Evolutionary conservation across 176 grass and related monocot genomes (phyloP), one percentile per base, ranked within the genome.

Genomic region (Carex littledalei): DNA sequence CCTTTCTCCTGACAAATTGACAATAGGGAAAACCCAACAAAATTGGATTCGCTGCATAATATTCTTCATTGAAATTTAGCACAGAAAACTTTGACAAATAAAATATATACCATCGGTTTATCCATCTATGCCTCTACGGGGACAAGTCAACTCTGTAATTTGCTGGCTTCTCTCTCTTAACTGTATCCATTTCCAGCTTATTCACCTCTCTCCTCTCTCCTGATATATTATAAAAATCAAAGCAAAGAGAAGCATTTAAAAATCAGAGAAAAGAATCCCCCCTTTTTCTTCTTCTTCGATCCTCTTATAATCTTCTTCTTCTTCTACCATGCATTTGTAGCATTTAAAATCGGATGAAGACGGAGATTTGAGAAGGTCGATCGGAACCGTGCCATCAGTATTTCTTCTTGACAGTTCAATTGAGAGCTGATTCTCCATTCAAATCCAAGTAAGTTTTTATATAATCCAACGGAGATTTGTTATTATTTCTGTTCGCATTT

Each of bases 111-210:
- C 5, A 68, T 69, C 21, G 13, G 52, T 67, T 17, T 63, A 47
- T 74, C 31, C 3, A 43, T 58, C 66, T 32, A 17, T 13, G 41
- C 3, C 15, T 58, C 66, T 18, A 17, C 6, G 41, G 18, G 82
- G 62, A 58, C 61, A 71, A 24, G 60, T 81, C 85, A 69, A 87
- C 63, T 60, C 74, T 66, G 62, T 59, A 69, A 82, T 87, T 80
- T 76, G 49, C 85, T 81, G 78, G 63, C 29, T 57, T 78, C 74
- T 78, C 74, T 78, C 74, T 77, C 73, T 78, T 37, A 68, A 56
- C 78, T 81, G 62, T 13, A 68, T 53, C 56, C 58, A 81, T 83
- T 83, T 47, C 81, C 17, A 83, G 39, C 16, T 39, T 83, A 67
- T 83, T 41, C 7, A 43, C 35, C 55, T 80, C 50, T 80, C 77